A percentile compares a stretch with the other conserved stretches of the same genome.
Evolutionary conservation across 2,329 filamentous ascomycete genomes (phyloP).

Genomic region (Aspergillus fumigatiaffinis): DNA sequence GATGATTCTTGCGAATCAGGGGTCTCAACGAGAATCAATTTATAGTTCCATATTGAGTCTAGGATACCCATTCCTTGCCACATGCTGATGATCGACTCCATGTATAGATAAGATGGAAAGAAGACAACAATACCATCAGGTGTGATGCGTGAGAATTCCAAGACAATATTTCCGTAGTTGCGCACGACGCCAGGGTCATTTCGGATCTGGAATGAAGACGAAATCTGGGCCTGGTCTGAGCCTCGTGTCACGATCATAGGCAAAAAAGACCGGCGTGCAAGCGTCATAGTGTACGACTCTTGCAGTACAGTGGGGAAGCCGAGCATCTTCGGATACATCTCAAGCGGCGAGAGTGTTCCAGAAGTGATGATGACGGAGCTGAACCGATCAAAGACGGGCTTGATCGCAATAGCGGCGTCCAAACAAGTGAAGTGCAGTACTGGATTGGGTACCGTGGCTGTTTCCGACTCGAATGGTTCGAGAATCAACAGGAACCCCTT

Average conservation of each 20-base stretch:
- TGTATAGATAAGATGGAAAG: slow-evolving; percentile 97
- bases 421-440: slow-evolving; percentile 96
- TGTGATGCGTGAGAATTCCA: slow-evolving; percentile 92
- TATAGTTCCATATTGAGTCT: slow-evolving; percentile 98
- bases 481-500: slow-evolving; percentile 93
- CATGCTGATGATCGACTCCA: slow-evolving; percentile 98
- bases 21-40: slow-evolving; percentile 95
- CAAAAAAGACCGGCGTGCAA: slow-evolving; percentile 89
- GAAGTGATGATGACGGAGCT: slow-evolving; percentile 98
- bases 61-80: slow-evolving; percentile 99
- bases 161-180: slow-evolving; percentile 90
- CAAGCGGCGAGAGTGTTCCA: slow-evolving; percentile 90
- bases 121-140: slow-evolving; percentile 99
- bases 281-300: slow-evolving; percentile 95
- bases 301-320: slow-evolving; percentile 89
- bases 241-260: slow-evolving; percentile 97
- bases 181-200: slow-evolving; percentile 96
- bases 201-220: slow-evolving; percentile 89
- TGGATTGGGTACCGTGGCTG: slow-evolving; percentile 90
- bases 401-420: slow-evolving; percentile 96
- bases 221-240: slow-evolving; percentile 88
- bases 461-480: slow-evolving; percentile 95
- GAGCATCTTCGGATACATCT: slow-evolving; percentile 99
- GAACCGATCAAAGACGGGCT: slow-evolving; percentile 95
- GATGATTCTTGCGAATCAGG: slow-evolving; percentile 97